A percentile compares a stretch with the other conserved stretches of the same genome.
phyloP scores from a whole-genome alignment of 2,329 filamentous ascomycete genomes.

The Aureobasidium musti region DNA sequence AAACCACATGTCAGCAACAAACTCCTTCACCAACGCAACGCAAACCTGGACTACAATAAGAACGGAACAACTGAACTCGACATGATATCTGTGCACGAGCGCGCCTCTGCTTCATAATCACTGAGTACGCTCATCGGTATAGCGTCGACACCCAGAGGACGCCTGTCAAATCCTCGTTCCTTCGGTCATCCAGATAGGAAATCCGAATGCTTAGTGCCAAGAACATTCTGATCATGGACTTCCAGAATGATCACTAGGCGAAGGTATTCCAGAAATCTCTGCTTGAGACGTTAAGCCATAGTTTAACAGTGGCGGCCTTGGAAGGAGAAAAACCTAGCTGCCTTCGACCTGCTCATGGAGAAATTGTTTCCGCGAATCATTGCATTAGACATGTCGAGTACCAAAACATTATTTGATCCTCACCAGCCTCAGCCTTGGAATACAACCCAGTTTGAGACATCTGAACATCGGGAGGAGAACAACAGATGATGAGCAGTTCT shows the following conservation, averaged over 20 bases:
- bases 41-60: neutral
- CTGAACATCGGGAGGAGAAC: neutral
- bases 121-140: neutral
- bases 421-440: neutral
- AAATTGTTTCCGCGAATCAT: neutral
- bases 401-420: neutral
- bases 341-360: neutral
- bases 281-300: neutral
- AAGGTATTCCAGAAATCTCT: too few species aligned
- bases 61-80: neutral
- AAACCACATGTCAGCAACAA: neutral
- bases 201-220: slow-evolving; percentile 2
- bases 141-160: too few species aligned
- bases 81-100: neutral
- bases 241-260: neutral
- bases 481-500: neutral
- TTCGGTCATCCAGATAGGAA: neutral
- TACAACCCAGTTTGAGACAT: neutral
- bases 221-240: neutral
- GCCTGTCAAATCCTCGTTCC: neutral
- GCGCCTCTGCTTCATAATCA: neutral
- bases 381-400: too few species aligned
- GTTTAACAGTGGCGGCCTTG: neutral
- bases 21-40: neutral
- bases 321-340: neutral